Evolutionary conservation across 2,329 filamentous ascomycete species (phyloP).

Genomic region (Neonectria neomacrospora): DNA sequence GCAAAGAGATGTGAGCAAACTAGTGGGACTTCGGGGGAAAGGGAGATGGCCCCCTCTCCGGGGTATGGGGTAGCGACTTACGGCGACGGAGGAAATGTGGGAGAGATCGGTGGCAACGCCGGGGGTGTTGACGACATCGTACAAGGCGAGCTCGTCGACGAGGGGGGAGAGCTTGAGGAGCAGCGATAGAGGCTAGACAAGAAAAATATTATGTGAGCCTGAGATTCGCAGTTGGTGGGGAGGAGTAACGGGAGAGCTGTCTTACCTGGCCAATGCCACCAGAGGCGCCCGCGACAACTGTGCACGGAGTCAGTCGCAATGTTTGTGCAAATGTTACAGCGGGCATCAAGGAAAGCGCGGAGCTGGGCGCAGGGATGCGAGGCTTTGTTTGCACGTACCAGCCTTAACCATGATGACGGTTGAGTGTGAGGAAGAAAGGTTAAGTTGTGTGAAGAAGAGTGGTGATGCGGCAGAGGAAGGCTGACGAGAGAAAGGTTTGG

Average conservation of each 20-base stretch:
- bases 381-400: conserved; percentile 55
- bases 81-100: conserved; percentile 92
- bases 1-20: conserved; percentile 46
- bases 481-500: conserved; percentile 8
- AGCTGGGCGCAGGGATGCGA: conserved; percentile 33
- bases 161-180: conserved; percentile 91
- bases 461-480: conserved; percentile 2
- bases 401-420: conserved; percentile 68
- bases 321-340: conserved; percentile 2
- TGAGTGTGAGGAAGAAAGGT: conserved; percentile 14
- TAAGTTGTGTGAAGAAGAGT: conserved; percentile 27
- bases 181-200: conserved; percentile 85
- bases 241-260: conserved; percentile 28
- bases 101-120: conserved; percentile 96
- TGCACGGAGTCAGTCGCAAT: conserved; percentile 12
- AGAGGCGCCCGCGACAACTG: conserved; percentile 91
- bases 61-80: conserved; percentile 52
- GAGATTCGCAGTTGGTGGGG: not conserved
- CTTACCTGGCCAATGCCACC: conserved; percentile 97
- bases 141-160: conserved; percentile 92
- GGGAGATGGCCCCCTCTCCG: conserved; percentile 31
- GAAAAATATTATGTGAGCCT: conserved; percentile 39
- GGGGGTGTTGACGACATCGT: conserved; percentile 99
- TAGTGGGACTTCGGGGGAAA: conserved; percentile 37
- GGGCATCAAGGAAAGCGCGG: conserved; percentile 35